Conservation (phyloP, 169 alveolate genomes). For the Plasmodium gaboni region DNA sequence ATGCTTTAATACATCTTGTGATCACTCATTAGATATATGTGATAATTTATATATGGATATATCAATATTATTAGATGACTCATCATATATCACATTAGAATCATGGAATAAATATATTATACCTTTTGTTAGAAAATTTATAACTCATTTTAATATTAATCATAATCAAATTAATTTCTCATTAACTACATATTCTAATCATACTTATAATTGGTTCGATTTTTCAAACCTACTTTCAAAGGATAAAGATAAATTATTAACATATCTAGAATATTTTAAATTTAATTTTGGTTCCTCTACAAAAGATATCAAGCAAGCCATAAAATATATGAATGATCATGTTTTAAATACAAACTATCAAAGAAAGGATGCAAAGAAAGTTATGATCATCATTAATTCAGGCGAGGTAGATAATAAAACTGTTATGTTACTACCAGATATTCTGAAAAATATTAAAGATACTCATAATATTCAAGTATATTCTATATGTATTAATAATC, state of each 20-base stretch:
- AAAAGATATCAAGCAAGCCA: slow-evolving; percentile 21
- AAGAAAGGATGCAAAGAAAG: slow-evolving; percentile 57
- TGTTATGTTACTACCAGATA: not conserved
- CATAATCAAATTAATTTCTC: slow-evolving; percentile 41
- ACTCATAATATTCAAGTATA: slow-evolving; percentile 14
- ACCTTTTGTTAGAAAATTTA: slow-evolving; percentile 21
- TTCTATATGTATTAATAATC: slow-evolving; percentile 27
- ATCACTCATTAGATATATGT: slow-evolving; percentile 60
- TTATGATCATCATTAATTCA: slow-evolving; percentile 20
- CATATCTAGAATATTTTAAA: slow-evolving; percentile 23
- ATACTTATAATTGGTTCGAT: slow-evolving; percentile 18
- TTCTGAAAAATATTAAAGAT: not conserved
- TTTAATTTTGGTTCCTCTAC: slow-evolving; percentile 45
- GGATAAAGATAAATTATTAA: slow-evolving; percentile 24
- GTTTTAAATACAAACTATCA: slow-evolving; percentile 8
- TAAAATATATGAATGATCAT: slow-evolving; percentile 16
- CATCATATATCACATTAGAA: slow-evolving; percentile 18
- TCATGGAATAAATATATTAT: slow-evolving; percentile 30
- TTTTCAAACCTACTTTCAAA: slow-evolving; percentile 18
- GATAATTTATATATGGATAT: slow-evolving; percentile 24
- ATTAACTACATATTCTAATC: slow-evolving; percentile 22
- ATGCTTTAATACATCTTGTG: slow-evolving; percentile 54
- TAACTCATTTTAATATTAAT: slow-evolving; percentile 32
- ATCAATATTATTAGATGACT: slow-evolving; percentile 38
- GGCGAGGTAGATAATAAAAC: slow-evolving; percentile 6